Conservation (phyloP, 2,329 filamentous ascomycete species). For the Knoxdaviesia capensis region DNA sequence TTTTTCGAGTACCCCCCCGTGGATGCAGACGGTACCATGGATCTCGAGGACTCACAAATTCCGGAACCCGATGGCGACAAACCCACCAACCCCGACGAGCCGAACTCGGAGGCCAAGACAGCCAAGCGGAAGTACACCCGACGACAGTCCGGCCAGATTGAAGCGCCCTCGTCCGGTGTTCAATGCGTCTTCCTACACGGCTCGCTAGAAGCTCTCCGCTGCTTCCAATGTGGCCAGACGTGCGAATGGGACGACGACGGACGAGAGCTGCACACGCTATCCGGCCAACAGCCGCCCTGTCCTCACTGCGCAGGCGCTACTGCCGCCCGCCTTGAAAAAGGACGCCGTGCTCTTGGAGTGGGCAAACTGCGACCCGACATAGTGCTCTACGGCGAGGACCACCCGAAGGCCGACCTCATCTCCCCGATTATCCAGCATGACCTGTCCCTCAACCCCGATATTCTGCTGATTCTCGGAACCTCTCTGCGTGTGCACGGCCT, state of each 20-base stretch:
- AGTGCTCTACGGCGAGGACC: conserved; percentile 55
- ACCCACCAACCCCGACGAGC: too few species aligned
- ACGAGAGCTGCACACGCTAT: conserved; percentile 34
- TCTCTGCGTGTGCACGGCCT: conserved; percentile 52
- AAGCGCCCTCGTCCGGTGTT: conserved; percentile 19
- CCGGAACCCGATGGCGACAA: too few species aligned
- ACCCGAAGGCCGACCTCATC: conserved; percentile 47
- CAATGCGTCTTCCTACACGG: conserved; percentile 55
- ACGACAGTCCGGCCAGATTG: not conserved
- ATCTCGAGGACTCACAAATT: too few species aligned
- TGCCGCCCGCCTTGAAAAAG: conserved; percentile 39
- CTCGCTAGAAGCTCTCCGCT: conserved; percentile 43
- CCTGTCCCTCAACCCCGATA: conserved; percentile 40
- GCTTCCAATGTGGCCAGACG: conserved; percentile 37
- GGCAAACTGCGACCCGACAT: conserved; percentile 53
- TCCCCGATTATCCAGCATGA: conserved; percentile 50
- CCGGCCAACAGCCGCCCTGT: conserved; percentile 46
- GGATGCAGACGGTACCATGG: too few species aligned
- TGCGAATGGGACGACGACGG: conserved; percentile 38
- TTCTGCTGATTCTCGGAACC: conserved; percentile 51
- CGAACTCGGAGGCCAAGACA: not conserved
- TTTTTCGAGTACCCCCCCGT: too few species aligned
- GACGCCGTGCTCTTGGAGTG: conserved; percentile 46
- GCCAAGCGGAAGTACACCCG: not conserved
- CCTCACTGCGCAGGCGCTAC: conserved; percentile 44